Base-by-base conservation (phyloP, 805 yeast genomes). In the Debaryomyces tyrocola region DNA sequence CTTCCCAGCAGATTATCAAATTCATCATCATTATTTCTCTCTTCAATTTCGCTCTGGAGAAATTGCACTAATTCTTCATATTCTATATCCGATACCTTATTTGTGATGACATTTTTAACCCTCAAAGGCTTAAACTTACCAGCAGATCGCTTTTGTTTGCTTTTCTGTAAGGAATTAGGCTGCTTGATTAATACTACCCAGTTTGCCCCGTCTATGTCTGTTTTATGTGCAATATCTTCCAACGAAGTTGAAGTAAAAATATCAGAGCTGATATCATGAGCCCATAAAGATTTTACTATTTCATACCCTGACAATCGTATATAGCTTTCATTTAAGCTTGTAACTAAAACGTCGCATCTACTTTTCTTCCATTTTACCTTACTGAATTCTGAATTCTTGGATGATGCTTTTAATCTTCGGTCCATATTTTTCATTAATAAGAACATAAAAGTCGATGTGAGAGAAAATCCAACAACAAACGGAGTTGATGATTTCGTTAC, bases 161-260 rank as follows among this genome's bases (percentile, higher is more conserved):
- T 58, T 17, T 64, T 59, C 12, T 50, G 54, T 15, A 60, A 59
- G n/a, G 57, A 45, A 21, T 55, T 68, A 40, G 84, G 83, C 50
- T 88, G 96, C 58, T 88, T 88, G 43, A 92, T 82, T 31, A 87
- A 69, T 6, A 94, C 78, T 1, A 91, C 70, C 87, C 94, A 84
- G 40, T 81, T 84, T 12, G 84, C 85, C 17, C 91, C 90, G 49
- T 85, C 90, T 6, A 66, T 63, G 37, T 77, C 76, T 0, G 96
- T 95, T 31, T 77, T 74, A 14, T 78, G 74, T 7, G 80, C 58
- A 33, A 84, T 75, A 45, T 87, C 96, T 52, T 92, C 97, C 33
- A 59, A 66, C 3, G 70, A 58, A 0, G 57, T 38, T 2, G 68
- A 59, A 3, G 52, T 28, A 31, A 53, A 51, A 31, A 83, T 56